phyloP scores from a whole-genome alignment of 140 eudicot genomes.

The Ambrosia hybrid region DNA sequence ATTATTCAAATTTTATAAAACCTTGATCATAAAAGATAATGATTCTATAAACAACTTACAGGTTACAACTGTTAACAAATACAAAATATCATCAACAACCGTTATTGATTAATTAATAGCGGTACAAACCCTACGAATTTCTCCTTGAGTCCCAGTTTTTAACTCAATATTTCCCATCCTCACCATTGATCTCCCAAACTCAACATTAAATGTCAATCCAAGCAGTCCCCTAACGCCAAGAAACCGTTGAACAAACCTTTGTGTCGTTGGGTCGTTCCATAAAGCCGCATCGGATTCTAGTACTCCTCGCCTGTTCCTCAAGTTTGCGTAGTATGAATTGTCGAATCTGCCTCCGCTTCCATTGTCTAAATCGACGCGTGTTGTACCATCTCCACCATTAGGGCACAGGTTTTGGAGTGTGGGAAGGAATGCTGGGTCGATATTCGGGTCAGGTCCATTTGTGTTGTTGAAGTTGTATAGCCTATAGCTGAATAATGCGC shows the following conservation, averaged over 20 bases:
- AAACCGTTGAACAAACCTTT: conserved; percentile 38
- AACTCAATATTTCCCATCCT: conserved; percentile 63
- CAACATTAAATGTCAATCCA: conserved; percentile 46
- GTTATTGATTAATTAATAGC: conserved; percentile 37
- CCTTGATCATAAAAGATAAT: not conserved
- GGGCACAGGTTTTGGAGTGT: conserved; percentile 58
- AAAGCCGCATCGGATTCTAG: conserved; percentile 63
- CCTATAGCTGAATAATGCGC: conserved; percentile 54
- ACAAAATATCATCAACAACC: not conserved
- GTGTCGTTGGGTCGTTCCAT: conserved; percentile 48
- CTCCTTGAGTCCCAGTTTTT: conserved; percentile 52
- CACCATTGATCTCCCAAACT: conserved; percentile 62
- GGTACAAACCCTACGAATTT: conserved; percentile 56
- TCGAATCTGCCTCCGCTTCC: conserved; percentile 54
- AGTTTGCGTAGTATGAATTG: conserved; percentile 44
- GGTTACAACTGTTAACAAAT: not conserved
- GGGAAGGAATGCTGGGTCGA: conserved; percentile 44
- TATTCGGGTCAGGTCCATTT: conserved; percentile 53
- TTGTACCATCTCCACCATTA: conserved; percentile 30
- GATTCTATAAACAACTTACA: conserved; percentile 12
- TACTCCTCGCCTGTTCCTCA: conserved; percentile 49
- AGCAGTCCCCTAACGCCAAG: conserved; percentile 47
- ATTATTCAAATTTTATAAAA: no score
- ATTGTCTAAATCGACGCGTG: conserved; percentile 46
- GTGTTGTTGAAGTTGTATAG: conserved; percentile 49